Evolutionary conservation across 169 alveolate genomes (phyloP), one percentile per base, ranked within the genome.

Genomic region (Condylostoma magnum): DNA sequence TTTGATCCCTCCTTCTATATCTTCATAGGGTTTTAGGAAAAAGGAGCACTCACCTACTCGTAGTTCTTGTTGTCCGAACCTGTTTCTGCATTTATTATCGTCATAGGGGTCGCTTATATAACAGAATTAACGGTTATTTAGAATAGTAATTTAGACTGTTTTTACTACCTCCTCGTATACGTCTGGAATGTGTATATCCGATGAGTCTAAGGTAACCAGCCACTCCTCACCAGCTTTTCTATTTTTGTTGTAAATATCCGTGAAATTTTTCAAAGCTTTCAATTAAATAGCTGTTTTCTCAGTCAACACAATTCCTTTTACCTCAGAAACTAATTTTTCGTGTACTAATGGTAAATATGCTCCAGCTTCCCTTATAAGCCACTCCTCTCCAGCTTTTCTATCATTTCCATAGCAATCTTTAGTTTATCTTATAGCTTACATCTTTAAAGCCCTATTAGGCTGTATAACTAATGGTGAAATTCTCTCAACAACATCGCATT

Each of bases 181-280:
- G 63, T 80, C 87, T 0, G 78, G 66, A 38, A 85, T 80, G 46
- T 85, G 92, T 27, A 67, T 69, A 15, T 77, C 77, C 4, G 83
- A 20, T 15, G 43, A 46, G 27, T 73, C 27, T n/a, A 15, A 4
- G n/a, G 76, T 81, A 51, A 81, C 67, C 33, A 86, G 79, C 90
- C 93, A 86, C 65, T 78, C 79, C 31, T 86, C 93, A 53, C 93
- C 93, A 3, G 93, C 86, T 57, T 81, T 60, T 67, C 93, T 77
- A 3, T 69, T 63, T 5, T 27, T 15, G 1, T 77, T 77, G 52
- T 85, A 78, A 2, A 65, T 69, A 71, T 85, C 92, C 2, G 27
- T 51, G 51, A 79, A 78, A 31, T 44, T 65, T 30, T 69, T 69
- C 0, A 48, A 15, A 4, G 90, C 92, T 54, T 69, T 68, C 1